Base-by-base conservation (phyloP, 2,329 filamentous ascomycete genomes). In the Clarireedia paspali region DNA sequence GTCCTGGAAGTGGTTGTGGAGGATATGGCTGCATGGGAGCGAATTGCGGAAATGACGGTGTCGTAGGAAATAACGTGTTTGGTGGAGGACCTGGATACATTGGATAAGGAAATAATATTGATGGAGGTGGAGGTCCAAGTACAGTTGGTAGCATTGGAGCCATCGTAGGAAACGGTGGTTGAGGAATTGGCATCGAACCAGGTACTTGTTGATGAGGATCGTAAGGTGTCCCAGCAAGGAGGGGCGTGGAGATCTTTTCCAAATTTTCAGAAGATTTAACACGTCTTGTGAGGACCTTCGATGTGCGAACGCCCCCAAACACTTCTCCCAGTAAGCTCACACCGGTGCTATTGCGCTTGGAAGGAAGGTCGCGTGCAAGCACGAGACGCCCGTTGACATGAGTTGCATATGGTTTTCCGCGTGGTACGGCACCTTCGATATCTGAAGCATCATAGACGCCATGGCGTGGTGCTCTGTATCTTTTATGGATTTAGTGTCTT, bases 301-400 rank as follows among this genome's bases (percentile, higher is more conserved):
- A 24, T 23, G 17, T 23, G 7, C 20, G 17, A 14, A 26, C 2
- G 42, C 9, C 9, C 30, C 59, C 59, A 50, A 66, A 66, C 2
- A 56, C 52, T 38, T 64, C 59, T 53, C 60, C 61, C 5, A 68
- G 36, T 0, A 57, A n/a, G 20, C 46, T 26, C 5, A 20, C 6
- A 5, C 20, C 46, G 15, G 26, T 23, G 12, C 17, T 17, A 6
- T 12, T 23, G 23, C 42, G 42, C 36, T 46, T 58, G 14, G 39
- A 36, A 26, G 52, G 60, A 47, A 63, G 67, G 6, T 60, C 50
- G 20, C 64, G 63, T 23, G 63, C 66, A 62, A 68, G 62, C 5
- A 66, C 64, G 5, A 68, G 55, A 52, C 60, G 63, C 17, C 67
- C 67, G 36, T 65, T 66, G 27, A 64, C 45, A 50, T 67, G 67